phyloP scores from a whole-genome alignment of 2,329 filamentous ascomycete genomes.

The Neonectria sp. region DNA sequence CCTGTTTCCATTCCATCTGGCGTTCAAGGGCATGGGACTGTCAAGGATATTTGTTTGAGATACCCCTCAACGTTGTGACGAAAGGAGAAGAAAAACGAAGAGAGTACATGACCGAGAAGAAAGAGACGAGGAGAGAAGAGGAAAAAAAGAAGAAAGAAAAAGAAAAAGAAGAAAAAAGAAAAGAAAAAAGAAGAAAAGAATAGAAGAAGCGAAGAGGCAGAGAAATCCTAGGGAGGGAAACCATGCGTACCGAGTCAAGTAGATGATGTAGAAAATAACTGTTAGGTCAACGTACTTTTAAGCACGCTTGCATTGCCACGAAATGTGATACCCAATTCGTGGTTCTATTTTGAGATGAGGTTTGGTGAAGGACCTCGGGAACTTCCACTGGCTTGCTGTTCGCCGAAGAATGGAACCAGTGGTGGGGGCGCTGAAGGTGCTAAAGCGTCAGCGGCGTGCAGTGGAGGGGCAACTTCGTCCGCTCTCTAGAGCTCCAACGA shows the following conservation, averaged over 20 bases:
- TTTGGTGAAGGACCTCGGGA: not conserved
- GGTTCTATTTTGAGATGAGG: not conserved
- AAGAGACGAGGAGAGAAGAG: constrained; percentile 28
- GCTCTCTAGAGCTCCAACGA: not conserved
- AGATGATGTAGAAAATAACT: constrained; percentile 1
- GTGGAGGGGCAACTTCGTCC: not conserved
- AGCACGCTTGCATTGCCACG: not conserved
- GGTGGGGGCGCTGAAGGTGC: not conserved
- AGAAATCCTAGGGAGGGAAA: not conserved
- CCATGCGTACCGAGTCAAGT: not conserved
- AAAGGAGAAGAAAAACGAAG: constrained; percentile 21
- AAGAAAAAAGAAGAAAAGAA: constrained; percentile 25
- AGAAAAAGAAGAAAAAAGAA: constrained; percentile 31
- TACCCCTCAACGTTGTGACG: constrained; percentile 32
- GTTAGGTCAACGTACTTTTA: not conserved
- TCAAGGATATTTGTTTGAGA: constrained; percentile 41
- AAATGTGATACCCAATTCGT: not conserved
- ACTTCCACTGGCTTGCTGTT: not conserved
- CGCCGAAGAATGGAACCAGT: not conserved
- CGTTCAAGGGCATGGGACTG: constrained; percentile 37
- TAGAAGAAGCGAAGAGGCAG: constrained; percentile 28
- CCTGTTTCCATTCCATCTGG: constrained; percentile 24
- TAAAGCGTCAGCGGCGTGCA: constrained; percentile 5
- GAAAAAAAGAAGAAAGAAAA: constrained; percentile 30
- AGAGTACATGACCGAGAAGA: too few species aligned